Conservation (phyloP, 2,329 filamentous ascomycete species). For the Claviceps sorghi region DNA sequence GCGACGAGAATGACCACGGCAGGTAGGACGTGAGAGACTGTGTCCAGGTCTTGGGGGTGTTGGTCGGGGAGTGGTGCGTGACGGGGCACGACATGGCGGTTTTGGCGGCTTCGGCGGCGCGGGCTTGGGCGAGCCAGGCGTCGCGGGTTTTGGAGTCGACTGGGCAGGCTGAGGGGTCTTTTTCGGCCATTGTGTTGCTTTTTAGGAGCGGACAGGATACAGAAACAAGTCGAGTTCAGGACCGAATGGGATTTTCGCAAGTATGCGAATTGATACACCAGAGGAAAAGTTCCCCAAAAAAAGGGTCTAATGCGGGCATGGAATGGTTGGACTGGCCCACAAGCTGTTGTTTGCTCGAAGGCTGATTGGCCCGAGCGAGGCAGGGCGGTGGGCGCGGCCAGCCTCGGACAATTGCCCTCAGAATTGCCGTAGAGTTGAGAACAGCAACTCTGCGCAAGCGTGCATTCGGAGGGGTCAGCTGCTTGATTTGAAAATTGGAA, state of each 20-base stretch:
- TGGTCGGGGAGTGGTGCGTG: constrained; percentile 14
- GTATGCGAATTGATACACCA: no score
- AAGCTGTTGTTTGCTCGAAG: background rate
- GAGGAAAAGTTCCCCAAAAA: background rate
- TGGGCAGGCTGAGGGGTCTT: constrained; percentile 45
- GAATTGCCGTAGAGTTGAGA: no score
- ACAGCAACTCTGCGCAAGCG: no score
- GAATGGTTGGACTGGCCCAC: background rate
- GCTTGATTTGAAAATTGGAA: no score
- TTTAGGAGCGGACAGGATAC: no score
- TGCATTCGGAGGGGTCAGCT: no score
- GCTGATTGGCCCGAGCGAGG: background rate
- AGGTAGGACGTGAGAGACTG: constrained; percentile 27
- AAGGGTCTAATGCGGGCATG: background rate
- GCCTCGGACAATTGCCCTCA: no score
- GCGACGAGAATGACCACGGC: constrained; percentile 23
- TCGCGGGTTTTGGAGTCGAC: constrained; percentile 83
- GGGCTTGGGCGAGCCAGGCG: constrained; percentile 65
- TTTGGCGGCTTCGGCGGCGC: constrained; percentile 28
- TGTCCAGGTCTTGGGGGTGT: constrained; percentile 26
- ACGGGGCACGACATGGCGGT: constrained; percentile 19
- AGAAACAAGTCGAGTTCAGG: background rate
- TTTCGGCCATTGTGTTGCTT: constrained; percentile 6
- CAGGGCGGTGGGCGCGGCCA: no score
- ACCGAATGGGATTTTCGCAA: no score